A percentile compares a stretch with the other conserved stretches of the same genome.
These are phyloP conservation scores for Halenospora varia DNA, from an alignment of 495 filamentous ascomycete species.

Conservation along the genomic window DNA sequence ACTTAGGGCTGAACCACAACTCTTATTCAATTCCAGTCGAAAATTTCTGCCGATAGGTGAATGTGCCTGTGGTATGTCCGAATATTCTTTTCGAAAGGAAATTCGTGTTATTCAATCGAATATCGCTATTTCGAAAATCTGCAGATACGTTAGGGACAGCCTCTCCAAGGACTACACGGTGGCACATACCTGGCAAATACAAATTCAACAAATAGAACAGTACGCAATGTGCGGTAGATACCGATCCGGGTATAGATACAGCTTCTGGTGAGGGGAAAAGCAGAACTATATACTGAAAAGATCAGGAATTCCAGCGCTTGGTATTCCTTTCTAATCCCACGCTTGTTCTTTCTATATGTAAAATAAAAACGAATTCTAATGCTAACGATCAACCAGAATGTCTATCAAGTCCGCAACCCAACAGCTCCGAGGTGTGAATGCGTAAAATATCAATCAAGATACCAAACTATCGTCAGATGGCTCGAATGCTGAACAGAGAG, in stretches of 20 bases:
- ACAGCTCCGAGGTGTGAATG: background rate
- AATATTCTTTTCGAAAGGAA: background rate
- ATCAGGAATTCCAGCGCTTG: slow-evolving; percentile 20
- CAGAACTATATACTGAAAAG: slow-evolving; percentile 5
- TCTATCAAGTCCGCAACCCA: slow-evolving; percentile 6
- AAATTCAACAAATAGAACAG: background rate
- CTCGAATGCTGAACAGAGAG: too few species aligned
- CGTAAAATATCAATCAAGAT: slow-evolving; percentile 2
- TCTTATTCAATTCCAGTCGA: too few species aligned
- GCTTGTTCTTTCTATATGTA: background rate
- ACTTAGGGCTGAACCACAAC: too few species aligned
- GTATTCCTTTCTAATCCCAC: slow-evolving; percentile 10
- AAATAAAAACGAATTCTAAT: slow-evolving; percentile 1
- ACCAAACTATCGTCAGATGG: slow-evolving; percentile 7
- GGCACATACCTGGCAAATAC: background rate
- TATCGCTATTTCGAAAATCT: too few species aligned
- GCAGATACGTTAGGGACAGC: background rate
- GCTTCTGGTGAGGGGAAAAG: background rate
- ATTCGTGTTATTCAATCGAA: too few species aligned
- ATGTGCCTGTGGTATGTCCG: background rate
- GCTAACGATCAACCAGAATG: slow-evolving; percentile 3
- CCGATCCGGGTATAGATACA: background rate
- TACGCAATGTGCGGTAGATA: background rate
- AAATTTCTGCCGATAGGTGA: too few species aligned
- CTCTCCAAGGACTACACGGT: background rate